Percentiles rank a stretch among this genome's conserved stretches.
Conservation (phyloP, 352 stramenopile species). For the Pythium sukuiense region DNA sequence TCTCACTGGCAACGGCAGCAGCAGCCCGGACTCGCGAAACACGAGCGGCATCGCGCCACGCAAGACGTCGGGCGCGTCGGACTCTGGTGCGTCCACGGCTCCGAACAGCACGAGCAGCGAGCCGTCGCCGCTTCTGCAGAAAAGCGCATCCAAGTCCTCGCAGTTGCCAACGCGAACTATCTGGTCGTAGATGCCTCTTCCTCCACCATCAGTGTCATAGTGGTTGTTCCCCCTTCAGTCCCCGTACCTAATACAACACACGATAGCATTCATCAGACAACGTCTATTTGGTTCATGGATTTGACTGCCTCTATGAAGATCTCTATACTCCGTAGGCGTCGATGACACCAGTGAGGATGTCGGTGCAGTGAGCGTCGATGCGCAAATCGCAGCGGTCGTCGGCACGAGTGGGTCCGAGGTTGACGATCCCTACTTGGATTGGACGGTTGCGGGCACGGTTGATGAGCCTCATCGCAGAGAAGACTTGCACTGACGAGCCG, state of each 20-base stretch:
- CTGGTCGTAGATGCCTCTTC: slow-evolving; percentile 16
- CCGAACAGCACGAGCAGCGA: not conserved
- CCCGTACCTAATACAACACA: not conserved
- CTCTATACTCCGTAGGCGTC: slow-evolving; percentile 18
- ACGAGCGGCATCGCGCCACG: slow-evolving; percentile 5
- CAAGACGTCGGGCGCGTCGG: slow-evolving; percentile 22
- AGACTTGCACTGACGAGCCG: slow-evolving; percentile 93
- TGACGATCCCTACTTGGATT: slow-evolving; percentile 86
- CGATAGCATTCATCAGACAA: not conserved
- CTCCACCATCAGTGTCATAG: not conserved
- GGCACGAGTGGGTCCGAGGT: slow-evolving; percentile 84
- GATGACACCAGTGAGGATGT: slow-evolving; percentile 47
- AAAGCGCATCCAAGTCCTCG: slow-evolving; percentile 25
- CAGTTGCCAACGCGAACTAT: slow-evolving; percentile 27
- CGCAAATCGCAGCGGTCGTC: slow-evolving; percentile 80
- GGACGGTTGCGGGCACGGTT: slow-evolving; percentile 63
- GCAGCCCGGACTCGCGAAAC: slow-evolving; percentile 8
- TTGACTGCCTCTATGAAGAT: not conserved
- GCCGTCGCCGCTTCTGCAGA: slow-evolving; percentile 8
- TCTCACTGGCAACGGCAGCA: slow-evolving; percentile 8
- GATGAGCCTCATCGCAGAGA: slow-evolving; percentile 93
- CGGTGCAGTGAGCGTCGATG: slow-evolving; percentile 60
- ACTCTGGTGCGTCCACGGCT: slow-evolving; percentile 2
- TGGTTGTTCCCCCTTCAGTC: not conserved
- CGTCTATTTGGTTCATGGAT: slow-evolving; percentile 12